Percentiles rank a stretch among this genome's conserved stretches.
Conservation (phyloP, 2,329 filamentous ascomycete species). For the Paraconiothyrium brasiliense region DNA sequence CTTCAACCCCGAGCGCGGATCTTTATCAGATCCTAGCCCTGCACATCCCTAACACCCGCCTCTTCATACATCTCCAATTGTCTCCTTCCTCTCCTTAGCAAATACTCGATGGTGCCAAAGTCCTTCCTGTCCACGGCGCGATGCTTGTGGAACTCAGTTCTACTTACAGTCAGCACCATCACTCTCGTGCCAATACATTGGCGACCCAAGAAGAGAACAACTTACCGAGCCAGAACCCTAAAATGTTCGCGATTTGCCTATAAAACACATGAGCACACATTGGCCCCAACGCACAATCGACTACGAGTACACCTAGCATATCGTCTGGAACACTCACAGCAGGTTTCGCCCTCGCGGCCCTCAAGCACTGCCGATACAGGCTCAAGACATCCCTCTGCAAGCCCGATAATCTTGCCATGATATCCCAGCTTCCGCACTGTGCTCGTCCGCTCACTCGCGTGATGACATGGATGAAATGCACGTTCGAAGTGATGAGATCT, state of each 20-base stretch:
- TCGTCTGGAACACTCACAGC: slow-evolving; percentile 59
- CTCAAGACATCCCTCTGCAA: slow-evolving; percentile 88
- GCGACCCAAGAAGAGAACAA: neutral
- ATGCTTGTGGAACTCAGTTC: slow-evolving; percentile 76
- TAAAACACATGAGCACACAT: slow-evolving; percentile 33
- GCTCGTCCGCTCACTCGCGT: neutral
- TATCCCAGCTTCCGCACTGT: neutral
- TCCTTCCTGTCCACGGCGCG: slow-evolving; percentile 79
- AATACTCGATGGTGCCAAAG: slow-evolving; percentile 84
- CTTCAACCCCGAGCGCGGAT: too few species aligned
- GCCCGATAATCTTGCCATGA: slow-evolving; percentile 72
- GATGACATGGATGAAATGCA: slow-evolving; percentile 11
- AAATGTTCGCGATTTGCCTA: slow-evolving; percentile 70
- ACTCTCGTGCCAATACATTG: neutral
- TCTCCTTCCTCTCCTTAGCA: slow-evolving; percentile 80
- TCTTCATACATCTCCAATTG: slow-evolving; percentile 86
- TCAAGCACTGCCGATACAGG: slow-evolving; percentile 86
- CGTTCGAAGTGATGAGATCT: neutral
- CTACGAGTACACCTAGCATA: neutral
- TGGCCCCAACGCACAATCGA: neutral
- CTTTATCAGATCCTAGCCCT: neutral
- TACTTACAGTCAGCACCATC: slow-evolving; percentile 35
- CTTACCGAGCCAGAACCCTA: slow-evolving; percentile 69
- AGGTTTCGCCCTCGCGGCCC: slow-evolving; percentile 83
- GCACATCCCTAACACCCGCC: slow-evolving; percentile 80